These are phyloP conservation scores for Catunica adiposa DNA, from an alignment of 2,329 filamentous ascomycete genomes.

Conservation along the genomic window DNA sequence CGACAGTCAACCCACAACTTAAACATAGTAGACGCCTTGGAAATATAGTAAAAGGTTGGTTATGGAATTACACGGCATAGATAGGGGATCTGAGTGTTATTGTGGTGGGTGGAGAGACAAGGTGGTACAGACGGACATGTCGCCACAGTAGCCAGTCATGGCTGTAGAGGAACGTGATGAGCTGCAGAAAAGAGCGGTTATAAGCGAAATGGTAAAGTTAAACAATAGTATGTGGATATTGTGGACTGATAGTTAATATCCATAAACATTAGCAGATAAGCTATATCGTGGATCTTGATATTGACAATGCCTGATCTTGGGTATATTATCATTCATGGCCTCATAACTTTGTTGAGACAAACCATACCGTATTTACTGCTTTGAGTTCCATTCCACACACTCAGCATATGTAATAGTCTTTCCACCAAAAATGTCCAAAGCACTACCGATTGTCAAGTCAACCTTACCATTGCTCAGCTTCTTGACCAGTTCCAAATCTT, in stretches of 20 bases:
- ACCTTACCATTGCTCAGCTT: constrained; percentile 62
- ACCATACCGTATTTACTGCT: constrained; percentile 19
- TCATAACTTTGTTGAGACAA: not conserved
- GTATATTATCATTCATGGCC: not conserved
- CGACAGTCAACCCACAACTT: not conserved
- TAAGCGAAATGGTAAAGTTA: not conserved
- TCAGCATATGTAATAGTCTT: constrained; percentile 73
- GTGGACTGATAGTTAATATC: no score
- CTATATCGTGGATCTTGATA: not conserved
- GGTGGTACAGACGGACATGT: not conserved
- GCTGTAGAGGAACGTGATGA: not conserved
- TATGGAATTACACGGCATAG: not conserved
- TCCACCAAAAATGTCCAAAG: constrained; percentile 89
- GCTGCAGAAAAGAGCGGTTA: not conserved
- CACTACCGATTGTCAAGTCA: constrained; percentile 90
- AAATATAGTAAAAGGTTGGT: not conserved
- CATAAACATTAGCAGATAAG: not conserved
- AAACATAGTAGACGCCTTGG: not conserved
- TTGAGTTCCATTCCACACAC: constrained; percentile 72
- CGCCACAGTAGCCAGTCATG: not conserved
- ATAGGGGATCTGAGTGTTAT: not conserved
- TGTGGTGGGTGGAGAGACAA: not conserved
- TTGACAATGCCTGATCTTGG: not conserved
- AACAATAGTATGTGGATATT: not conserved
- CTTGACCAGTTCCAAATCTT: constrained; percentile 72